Percentiles rank a stretch among this genome's conserved stretches.
Evolutionary conservation across 2,329 filamentous ascomycete species (phyloP).

Genomic region (Penicillium hesseltinei): DNA sequence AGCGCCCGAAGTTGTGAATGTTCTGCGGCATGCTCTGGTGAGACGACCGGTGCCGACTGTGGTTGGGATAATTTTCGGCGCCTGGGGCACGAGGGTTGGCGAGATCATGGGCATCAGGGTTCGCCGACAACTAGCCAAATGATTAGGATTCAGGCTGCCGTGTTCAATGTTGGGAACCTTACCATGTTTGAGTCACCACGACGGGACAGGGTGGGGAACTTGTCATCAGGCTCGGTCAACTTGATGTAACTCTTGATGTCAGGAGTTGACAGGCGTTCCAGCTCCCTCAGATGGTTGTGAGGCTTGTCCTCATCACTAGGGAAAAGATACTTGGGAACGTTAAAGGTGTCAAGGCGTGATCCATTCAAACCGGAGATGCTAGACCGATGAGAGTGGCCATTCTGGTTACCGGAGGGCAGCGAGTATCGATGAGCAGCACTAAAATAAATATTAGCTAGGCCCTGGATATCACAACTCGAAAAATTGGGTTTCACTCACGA

Average conservation of each 20-base stretch:
- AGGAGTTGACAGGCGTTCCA: constrained; percentile 56
- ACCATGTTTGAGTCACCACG: constrained; percentile 56
- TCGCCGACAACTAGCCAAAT: constrained; percentile 67
- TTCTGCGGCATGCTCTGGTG: constrained; percentile 61
- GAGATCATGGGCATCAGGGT: constrained; percentile 77
- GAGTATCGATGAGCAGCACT: constrained; percentile 78
- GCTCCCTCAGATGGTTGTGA: constrained; percentile 39
- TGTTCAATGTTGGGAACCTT: constrained; percentile 31
- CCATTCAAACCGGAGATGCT: constrained; percentile 29
- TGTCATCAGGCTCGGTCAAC: constrained; percentile 73
- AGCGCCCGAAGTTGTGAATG: constrained; percentile 43
- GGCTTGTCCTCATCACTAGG: constrained; percentile 71
- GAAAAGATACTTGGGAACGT: constrained; percentile 82
- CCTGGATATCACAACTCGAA: background rate
- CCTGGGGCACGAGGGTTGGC: constrained; percentile 67
- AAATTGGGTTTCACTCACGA: constrained; percentile 62
- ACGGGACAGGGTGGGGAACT: constrained; percentile 68
- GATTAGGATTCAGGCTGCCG: constrained; percentile 38
- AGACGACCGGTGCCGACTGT: constrained; percentile 66
- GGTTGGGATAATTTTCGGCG: constrained; percentile 64
- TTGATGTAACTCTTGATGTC: constrained; percentile 69
- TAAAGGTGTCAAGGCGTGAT: constrained; percentile 72
- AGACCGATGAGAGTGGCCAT: constrained; percentile 30
- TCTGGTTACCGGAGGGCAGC: constrained; percentile 69
- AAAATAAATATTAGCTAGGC: constrained; percentile 5